Conservation (phyloP, 805 yeast species). For the Hanseniaspora clermontiae region DNA sequence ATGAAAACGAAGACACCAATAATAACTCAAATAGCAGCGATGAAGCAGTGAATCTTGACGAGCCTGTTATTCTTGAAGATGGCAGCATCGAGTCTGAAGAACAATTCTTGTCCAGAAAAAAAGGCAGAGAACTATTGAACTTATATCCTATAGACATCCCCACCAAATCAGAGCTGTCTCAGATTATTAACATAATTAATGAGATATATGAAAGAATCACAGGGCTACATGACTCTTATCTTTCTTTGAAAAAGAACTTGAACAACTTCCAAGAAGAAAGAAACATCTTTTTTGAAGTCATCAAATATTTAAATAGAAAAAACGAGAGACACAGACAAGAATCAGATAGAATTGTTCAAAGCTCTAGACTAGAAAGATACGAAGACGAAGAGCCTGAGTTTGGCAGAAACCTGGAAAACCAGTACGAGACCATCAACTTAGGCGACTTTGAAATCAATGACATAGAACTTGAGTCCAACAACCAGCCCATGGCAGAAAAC, state of each 20-base stretch:
- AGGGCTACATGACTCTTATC: constrained; percentile 60
- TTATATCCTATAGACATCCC: constrained; percentile 22
- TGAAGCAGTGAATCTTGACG: constrained; percentile 25
- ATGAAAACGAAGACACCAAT: constrained; percentile 10
- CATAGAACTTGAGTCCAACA: constrained; percentile 16
- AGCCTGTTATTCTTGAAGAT: constrained; percentile 16
- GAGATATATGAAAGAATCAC: constrained; percentile 59
- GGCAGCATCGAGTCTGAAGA: constrained; percentile 7
- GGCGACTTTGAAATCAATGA: constrained; percentile 14
- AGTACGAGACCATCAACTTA: constrained; percentile 8
- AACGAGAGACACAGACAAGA: constrained; percentile 21
- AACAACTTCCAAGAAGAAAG: constrained; percentile 59
- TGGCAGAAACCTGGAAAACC: constrained; percentile 9
- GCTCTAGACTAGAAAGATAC: constrained; percentile 17
- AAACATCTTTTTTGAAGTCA: constrained; percentile 42
- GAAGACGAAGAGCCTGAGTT: constrained; percentile 14
- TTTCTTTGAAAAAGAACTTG: constrained; percentile 47
- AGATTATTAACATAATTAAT: constrained; percentile 46
- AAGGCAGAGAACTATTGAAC: constrained; percentile 11
- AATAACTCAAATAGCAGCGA: neutral
- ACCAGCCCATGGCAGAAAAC: constrained; percentile 10
- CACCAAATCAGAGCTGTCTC: constrained; percentile 39
- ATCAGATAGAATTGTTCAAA: constrained; percentile 18
- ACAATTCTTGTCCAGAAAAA: neutral
- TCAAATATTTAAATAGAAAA: constrained; percentile 34